Evolutionary conservation across 495 filamentous ascomycete species (phyloP).

Genomic region (Pyrenopolyporus hunteri): DNA sequence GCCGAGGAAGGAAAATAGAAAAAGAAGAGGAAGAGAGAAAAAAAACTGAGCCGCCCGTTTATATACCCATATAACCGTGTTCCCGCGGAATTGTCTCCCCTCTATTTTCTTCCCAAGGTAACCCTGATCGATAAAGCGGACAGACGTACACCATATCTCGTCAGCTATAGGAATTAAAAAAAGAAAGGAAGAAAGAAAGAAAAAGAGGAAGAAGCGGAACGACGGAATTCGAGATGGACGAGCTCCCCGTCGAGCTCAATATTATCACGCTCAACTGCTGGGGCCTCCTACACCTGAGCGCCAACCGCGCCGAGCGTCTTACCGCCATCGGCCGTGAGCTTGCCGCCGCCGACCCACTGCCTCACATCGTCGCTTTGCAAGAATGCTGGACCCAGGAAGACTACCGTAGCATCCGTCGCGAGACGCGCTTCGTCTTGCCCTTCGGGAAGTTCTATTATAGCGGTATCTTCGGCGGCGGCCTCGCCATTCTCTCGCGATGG

Average conservation of each 20-base stretch:
- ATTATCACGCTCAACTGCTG: constrained; percentile 93
- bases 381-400: constrained; percentile 95
- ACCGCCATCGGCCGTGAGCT: constrained; percentile 81
- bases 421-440: constrained; percentile 79
- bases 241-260: constrained; percentile 62
- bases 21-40: neutral
- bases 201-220: constrained; percentile 3
- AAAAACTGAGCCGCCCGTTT: neutral
- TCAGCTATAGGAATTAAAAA: too few species aligned
- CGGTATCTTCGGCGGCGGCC: constrained; percentile 85
- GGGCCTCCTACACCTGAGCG: constrained; percentile 89
- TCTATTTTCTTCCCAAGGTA: neutral
- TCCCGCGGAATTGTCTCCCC: neutral
- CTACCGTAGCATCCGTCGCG: constrained; percentile 78
- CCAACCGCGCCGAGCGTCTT: constrained; percentile 78
- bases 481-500: constrained; percentile 94
- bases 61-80: too few species aligned
- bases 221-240: constrained; percentile 39
- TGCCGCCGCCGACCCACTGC: constrained; percentile 66
- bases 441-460: constrained; percentile 94
- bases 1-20: neutral
- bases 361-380: constrained; percentile 90
- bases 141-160: too few species aligned
- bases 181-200: neutral
- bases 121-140: neutral